Base-by-base conservation (phyloP, 2,329 filamentous ascomycete genomes). In the Beauveria varroae region DNA sequence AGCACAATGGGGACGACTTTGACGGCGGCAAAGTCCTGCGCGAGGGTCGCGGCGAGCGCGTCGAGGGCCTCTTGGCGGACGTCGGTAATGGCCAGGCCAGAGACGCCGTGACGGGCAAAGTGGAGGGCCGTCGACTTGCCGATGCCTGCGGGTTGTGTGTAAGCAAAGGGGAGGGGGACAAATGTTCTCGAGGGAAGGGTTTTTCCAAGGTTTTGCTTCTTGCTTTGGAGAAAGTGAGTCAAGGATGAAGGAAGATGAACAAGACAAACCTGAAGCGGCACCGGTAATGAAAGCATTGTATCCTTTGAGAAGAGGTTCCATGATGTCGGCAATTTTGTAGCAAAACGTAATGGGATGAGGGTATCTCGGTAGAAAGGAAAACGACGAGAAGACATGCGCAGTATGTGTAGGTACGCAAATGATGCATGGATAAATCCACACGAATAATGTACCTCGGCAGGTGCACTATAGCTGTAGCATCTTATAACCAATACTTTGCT, bases 81-180 rank as follows among this genome's bases (percentile, higher is more conserved):
- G 68, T 82, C 80, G 16, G 77, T 72, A 18, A 82, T 67, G 0
- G 79, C 77, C 52, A 82, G 75, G 49, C 73, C 73, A 37, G 70
- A 74, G 63, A 81, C 74, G 62, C 80, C 80, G 67, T 81, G 70
- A 22, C 70, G 68, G n/a, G 78, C 79, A 62, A 82, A 77, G 18
- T 77, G 72, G 52, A 77, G 73, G 8, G 79, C 78, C 3, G 77
- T 77, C 63, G 72, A 65, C 63, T 77, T 73, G 26, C 80, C 81
- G 63, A 83, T 82, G 65, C 80, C 80, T 80, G 10, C 30, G 30
- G 30, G 30, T 14, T 34, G 12, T 34, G 30, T 34, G 30, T 34
- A 10, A 34, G 30, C 30, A 0, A 34, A 9, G 30, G 30, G 30
- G 30, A 28, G 26, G 30, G 30, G 30, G 3, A 12, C 30, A 34